phyloP scores from a whole-genome alignment of 768 basidiomycete species.

The Suillus americanus region DNA sequence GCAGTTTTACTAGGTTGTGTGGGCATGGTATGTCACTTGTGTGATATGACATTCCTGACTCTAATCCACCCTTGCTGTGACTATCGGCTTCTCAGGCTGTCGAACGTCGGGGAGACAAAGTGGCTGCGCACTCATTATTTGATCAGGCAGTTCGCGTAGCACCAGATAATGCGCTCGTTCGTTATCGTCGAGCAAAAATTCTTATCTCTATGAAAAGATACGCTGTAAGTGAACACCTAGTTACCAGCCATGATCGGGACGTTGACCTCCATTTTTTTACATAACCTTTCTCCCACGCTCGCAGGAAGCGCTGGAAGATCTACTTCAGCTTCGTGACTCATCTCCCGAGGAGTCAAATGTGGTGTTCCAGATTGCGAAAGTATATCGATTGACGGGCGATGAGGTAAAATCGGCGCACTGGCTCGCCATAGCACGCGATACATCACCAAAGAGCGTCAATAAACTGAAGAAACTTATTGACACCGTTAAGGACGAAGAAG shows the following conservation, averaged over 20 bases:
- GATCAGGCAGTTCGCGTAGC: slow-evolving; percentile 76
- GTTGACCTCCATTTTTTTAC: slow-evolving; percentile 15
- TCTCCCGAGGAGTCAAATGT: slow-evolving; percentile 97
- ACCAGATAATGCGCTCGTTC: slow-evolving; percentile 89
- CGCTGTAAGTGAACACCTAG: slow-evolving; percentile 52
- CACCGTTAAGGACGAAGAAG: slow-evolving; percentile 60
- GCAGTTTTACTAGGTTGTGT: slow-evolving; percentile 96
- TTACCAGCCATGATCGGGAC: slow-evolving; percentile 28
- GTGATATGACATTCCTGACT: slow-evolving; percentile 20
- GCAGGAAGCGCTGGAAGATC: slow-evolving; percentile 78
- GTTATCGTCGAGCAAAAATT: slow-evolving; percentile 92
- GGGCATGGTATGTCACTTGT: slow-evolving; percentile 76
- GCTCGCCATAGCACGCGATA: slow-evolving; percentile 89
- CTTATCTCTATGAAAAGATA: slow-evolving; percentile 83
- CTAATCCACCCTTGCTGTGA: slow-evolving; percentile 3
- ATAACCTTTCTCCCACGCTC: slow-evolving; percentile 23
- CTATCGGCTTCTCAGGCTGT: slow-evolving; percentile 59
- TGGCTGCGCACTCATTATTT: slow-evolving; percentile 75
- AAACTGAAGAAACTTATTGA: slow-evolving; percentile 82
- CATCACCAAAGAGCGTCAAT: slow-evolving; percentile 85
- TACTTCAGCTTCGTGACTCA: slow-evolving; percentile 74
- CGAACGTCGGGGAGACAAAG: slow-evolving; percentile 79
- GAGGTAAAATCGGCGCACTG: slow-evolving; percentile 77
- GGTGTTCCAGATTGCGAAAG: slow-evolving; percentile 92
- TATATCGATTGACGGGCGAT: slow-evolving; percentile 81